Evolutionary conservation across 352 stramenopile species (phyloP), one percentile per base, ranked within the genome.

Genomic region (Vaucheria bursata): DNA sequence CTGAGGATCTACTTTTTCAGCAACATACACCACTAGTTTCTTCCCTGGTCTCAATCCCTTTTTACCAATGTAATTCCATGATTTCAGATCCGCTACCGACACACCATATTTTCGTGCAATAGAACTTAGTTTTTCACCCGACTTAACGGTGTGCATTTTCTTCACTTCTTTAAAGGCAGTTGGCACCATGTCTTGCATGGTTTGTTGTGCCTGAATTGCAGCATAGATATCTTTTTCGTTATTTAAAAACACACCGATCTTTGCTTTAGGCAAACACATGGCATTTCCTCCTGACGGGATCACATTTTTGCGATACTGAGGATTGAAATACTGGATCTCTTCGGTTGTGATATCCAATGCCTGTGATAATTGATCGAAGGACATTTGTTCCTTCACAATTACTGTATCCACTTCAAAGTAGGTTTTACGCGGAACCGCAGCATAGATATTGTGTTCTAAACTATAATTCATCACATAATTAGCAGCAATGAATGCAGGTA

Each of bases 401-500:
- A 59, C 45, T 18, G 45, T 59, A 59, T 59, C 45, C 12, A 25
- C 25, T 18, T 59, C 12, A 18, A 18, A 18, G 18, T 18, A 18
- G 25, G 25, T 18, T 59, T 59, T 18, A 18, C 18, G 12, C 25
- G 18, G 12, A 18, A 18, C 45, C 18, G 12, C 25, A 18, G 45
- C 12, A 59, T 59, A 59, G 45, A 59, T 59, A 59, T 59, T 59
- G 25, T 59, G 45, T 25, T 59, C 45, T 59, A 25, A 59, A 59
- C 12, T 25, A 59, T 59, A 59, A 18, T 59, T 25, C 45, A 59
- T 59, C 25, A 59, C 45, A 59, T 59, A 59, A 25, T 18, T 59
- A 59, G 45, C 45, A 18, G 45, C 45, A 59, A 59, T 59, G 25
- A 59, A 59, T 59, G 45, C 45, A 59, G 45, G 45, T 18, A 59